phyloP scores from a whole-genome alignment of 2,329 filamentous ascomycete species.

The Verticillium longisporum region DNA sequence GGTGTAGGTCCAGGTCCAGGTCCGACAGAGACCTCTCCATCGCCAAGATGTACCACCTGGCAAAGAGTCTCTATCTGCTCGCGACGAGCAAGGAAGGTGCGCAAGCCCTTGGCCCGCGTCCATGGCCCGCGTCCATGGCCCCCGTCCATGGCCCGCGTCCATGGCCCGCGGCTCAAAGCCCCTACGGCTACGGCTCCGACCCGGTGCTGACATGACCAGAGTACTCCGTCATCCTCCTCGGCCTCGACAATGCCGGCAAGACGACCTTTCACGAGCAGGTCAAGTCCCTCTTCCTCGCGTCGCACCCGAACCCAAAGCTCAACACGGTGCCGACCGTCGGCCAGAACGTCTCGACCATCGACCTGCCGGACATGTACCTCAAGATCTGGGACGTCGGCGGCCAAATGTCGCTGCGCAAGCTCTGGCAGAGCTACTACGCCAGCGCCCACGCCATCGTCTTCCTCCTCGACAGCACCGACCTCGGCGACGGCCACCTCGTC shows the following conservation, averaged over 20 bases:
- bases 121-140: constrained; percentile 4
- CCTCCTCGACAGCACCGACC: constrained; percentile 91
- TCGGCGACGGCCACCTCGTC: constrained; percentile 72
- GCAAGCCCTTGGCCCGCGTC: no score
- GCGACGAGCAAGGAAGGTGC: constrained; percentile 94
- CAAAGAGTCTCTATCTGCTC: constrained; percentile 89
- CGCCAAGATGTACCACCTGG: constrained; percentile 79
- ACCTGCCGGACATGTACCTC: constrained; percentile 88
- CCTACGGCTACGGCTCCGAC: neutral
- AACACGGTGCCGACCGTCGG: constrained; percentile 96
- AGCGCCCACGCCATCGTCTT: constrained; percentile 96
- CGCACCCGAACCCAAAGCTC: constrained; percentile 55
- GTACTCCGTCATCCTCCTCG: constrained; percentile 94
- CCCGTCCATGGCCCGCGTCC: no score
- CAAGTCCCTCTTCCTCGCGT: constrained; percentile 74
- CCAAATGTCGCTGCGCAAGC: constrained; percentile 77
- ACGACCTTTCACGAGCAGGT: constrained; percentile 97
- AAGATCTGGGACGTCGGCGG: constrained; percentile 99
- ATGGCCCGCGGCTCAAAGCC: neutral
- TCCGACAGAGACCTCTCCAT: neutral
- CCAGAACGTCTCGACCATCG: constrained; percentile 90
- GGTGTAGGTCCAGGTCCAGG: no score
- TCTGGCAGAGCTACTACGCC: constrained; percentile 95
- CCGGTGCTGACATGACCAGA: constrained; percentile 43
- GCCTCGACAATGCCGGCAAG: constrained; percentile 97